These are phyloP conservation scores for Hypomontagnella monticulosa DNA, from an alignment of 495 filamentous ascomycete genomes.

Conservation along the genomic window DNA sequence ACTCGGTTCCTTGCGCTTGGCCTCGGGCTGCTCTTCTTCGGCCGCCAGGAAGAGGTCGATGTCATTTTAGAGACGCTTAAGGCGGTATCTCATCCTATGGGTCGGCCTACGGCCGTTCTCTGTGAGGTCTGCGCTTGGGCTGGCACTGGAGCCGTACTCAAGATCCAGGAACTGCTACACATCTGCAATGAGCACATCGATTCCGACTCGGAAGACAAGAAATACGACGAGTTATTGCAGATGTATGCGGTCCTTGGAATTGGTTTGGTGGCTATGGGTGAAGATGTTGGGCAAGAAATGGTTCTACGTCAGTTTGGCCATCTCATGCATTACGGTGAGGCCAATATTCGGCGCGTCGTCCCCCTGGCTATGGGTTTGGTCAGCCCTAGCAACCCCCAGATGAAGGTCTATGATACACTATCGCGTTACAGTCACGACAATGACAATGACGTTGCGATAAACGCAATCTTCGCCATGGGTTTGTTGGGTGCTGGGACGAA, in stretches of 20 bases:
- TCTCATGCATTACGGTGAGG: slow-evolving; percentile 98
- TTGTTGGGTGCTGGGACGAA: slow-evolving; percentile 96
- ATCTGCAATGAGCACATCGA: slow-evolving; percentile 98
- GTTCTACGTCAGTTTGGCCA: slow-evolving; percentile 96
- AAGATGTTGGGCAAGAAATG: slow-evolving; percentile 99
- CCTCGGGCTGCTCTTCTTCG: slow-evolving; percentile 92
- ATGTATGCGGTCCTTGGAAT: slow-evolving; percentile 96
- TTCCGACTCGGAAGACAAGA: slow-evolving; percentile 81
- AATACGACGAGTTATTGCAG: slow-evolving; percentile 92
- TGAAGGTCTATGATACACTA: slow-evolving; percentile 99
- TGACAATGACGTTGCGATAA: slow-evolving; percentile 97
- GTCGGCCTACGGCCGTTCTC: slow-evolving; percentile 86
- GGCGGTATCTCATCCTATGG: slow-evolving; percentile 94
- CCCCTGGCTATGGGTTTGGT: slow-evolving; percentile 97
- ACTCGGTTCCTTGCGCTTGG: slow-evolving; percentile 95
- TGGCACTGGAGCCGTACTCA: slow-evolving; percentile 94
- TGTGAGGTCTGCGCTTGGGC: slow-evolving; percentile 98
- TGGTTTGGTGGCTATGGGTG: slow-evolving; percentile 95
- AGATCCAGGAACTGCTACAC: slow-evolving; percentile 94
- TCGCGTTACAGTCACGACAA: slow-evolving; percentile 99
- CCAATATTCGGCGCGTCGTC: slow-evolving; percentile 95
- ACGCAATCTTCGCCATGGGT: slow-evolving; percentile 99
- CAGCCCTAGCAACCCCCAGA: slow-evolving; percentile 97
- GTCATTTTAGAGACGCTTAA: slow-evolving; percentile 94
- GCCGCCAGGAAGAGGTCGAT: slow-evolving; percentile 96